These are phyloP conservation scores for Trypanosoma caninum DNA, from an alignment of 208 protist genomes.

Conservation along the genomic window DNA sequence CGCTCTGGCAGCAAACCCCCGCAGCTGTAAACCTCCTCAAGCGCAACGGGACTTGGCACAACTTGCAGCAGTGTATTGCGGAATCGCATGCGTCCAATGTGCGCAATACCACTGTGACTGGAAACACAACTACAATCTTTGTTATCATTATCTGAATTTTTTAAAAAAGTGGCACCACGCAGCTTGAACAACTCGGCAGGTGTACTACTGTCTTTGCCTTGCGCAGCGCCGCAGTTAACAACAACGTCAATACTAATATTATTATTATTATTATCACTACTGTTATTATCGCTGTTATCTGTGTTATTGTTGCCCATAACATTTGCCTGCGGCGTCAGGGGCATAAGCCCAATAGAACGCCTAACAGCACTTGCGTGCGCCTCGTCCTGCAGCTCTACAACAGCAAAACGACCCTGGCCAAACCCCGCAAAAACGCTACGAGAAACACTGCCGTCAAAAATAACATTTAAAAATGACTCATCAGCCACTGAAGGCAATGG, in stretches of 20 bases:
- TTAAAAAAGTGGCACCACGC: not conserved
- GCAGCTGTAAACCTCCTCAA: conserved; percentile 54
- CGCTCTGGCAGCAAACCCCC: conserved; percentile 55
- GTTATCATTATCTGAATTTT: not conserved
- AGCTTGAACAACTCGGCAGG: not conserved
- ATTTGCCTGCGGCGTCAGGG: not conserved
- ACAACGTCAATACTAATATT: not conserved
- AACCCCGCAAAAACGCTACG: conserved; percentile 67
- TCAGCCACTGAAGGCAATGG: conserved; percentile 64
- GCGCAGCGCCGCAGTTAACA: not conserved
- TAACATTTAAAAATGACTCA: conserved; percentile 54
- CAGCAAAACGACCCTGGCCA: conserved; percentile 48
- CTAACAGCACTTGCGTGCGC: conserved; percentile 23
- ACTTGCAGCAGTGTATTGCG: conserved; percentile 38
- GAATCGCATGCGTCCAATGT: conserved; percentile 41
- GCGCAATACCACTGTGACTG: conserved; percentile 11
- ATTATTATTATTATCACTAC: not conserved
- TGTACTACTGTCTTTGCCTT: not conserved
- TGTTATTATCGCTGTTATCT: not conserved
- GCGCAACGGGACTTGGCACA: conserved; percentile 40
- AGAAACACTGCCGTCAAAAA: conserved; percentile 46
- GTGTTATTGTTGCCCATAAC: not conserved
- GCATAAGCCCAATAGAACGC: conserved; percentile 7
- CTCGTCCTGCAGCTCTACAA: conserved; percentile 50
- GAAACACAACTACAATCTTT: not conserved